phyloP scores from a whole-genome alignment of 495 filamentous ascomycete species.

The Saxophila tyrrhenica region DNA sequence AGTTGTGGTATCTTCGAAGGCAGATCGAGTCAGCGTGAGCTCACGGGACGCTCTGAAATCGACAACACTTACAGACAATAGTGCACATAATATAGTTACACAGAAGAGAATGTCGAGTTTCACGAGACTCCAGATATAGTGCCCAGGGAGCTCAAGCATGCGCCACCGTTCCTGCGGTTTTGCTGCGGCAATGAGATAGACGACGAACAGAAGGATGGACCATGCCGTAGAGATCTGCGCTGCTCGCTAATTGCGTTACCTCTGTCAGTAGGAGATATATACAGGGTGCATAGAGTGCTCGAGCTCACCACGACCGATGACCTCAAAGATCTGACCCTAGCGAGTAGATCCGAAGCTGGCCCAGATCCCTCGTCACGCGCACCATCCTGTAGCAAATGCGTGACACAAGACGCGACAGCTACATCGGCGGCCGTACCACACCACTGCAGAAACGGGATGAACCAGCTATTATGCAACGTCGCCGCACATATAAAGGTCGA shows the following conservation, averaged over 20 bases:
- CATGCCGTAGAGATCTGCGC: neutral
- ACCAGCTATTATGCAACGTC: constrained; percentile 6
- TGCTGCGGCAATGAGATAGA: neutral
- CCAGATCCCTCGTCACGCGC: neutral
- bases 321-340: neutral
- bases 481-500: constrained; percentile 26
- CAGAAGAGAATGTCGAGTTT: constrained; percentile 14
- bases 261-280: neutral
- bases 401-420: constrained; percentile 12
- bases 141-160: constrained; percentile 4
- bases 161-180: constrained; percentile 17
- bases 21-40: neutral
- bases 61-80: constrained; percentile 23
- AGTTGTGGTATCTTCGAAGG: constrained; percentile 10
- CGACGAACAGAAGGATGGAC: neutral
- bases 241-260: neutral
- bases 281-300: neutral
- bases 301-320: neutral
- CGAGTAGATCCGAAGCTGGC: too few relatives aligned
- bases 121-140: constrained; percentile 15
- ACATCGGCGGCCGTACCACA: constrained; percentile 19
- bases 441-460: constrained; percentile 18
- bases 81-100: constrained; percentile 19
- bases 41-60: too few relatives aligned
- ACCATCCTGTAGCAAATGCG: neutral